phyloP scores from a whole-genome alignment of 2,329 filamentous ascomycete genomes.

The Aspergillus sergii region DNA sequence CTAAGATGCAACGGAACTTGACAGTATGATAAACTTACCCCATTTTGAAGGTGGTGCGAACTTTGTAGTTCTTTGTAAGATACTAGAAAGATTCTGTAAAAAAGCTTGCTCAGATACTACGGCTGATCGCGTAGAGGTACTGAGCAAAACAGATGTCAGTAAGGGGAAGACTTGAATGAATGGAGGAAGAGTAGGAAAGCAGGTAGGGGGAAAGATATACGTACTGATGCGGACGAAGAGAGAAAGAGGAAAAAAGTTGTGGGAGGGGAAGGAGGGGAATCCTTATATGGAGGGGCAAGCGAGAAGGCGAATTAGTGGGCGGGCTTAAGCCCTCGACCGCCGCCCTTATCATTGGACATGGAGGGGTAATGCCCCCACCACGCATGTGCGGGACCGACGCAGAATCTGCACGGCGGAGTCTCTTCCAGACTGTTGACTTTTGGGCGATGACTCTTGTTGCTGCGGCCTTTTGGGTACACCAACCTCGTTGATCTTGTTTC shows the following conservation, averaged over 20 bases:
- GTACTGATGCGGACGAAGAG: constrained; percentile 50
- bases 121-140: constrained; percentile 55
- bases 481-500: constrained; percentile 19
- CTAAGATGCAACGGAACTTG: not conserved
- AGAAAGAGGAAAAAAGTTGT: constrained; percentile 42
- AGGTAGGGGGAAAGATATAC: constrained; percentile 40
- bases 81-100: constrained; percentile 44
- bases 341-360: constrained; percentile 30
- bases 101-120: constrained; percentile 53
- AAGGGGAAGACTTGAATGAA: constrained; percentile 21
- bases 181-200: constrained; percentile 4
- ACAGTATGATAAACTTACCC: constrained; percentile 52
- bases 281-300: constrained; percentile 52
- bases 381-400: constrained; percentile 27
- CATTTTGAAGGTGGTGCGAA: constrained; percentile 57
- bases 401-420: constrained; percentile 38
- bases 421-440: constrained; percentile 1
- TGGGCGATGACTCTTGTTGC: constrained; percentile 9
- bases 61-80: constrained; percentile 53
- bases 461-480: constrained; percentile 5
- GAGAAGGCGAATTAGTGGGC: constrained; percentile 40
- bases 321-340: constrained; percentile 38
- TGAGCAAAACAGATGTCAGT: constrained; percentile 37
- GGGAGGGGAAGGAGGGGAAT: constrained; percentile 47
- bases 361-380: constrained; percentile 32